Conservation (phyloP, 2,329 filamentous ascomycete species). For the Penicillium vulpinum region DNA sequence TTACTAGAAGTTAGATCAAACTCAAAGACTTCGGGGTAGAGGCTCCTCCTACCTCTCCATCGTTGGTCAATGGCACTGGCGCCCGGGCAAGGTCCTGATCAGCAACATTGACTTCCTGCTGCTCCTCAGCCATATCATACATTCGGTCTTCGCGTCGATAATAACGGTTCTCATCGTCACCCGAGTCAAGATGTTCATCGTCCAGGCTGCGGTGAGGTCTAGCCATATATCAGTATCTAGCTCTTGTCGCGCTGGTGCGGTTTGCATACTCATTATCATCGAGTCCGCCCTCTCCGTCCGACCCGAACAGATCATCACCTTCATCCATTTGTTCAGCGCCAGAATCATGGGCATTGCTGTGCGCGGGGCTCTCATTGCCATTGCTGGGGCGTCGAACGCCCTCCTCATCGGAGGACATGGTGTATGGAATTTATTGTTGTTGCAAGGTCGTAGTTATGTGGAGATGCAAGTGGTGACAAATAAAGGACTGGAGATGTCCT, state of each 20-base stretch:
- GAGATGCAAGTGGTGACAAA: background rate
- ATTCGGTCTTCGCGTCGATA: constrained; percentile 53
- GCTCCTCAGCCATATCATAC: constrained; percentile 45
- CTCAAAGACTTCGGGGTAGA: background rate
- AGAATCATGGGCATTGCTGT: constrained; percentile 28
- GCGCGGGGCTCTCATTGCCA: constrained; percentile 28
- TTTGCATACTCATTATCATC: constrained; percentile 35
- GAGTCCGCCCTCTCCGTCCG: constrained; percentile 43
- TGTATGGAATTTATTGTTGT: background rate
- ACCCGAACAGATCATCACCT: constrained; percentile 49
- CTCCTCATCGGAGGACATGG: constrained; percentile 44
- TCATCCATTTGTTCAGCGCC: constrained; percentile 32
- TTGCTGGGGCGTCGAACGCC: constrained; percentile 36
- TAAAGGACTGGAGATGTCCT: background rate
- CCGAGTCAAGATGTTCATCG: constrained; percentile 64
- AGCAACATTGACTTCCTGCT: constrained; percentile 53
- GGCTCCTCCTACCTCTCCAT: constrained; percentile 37
- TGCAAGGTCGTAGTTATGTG: background rate
- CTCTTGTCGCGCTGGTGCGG: background rate
- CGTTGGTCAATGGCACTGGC: constrained; percentile 54
- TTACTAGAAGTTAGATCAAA: constrained; percentile 7
- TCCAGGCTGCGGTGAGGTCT: constrained; percentile 53
- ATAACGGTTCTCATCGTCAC: constrained; percentile 59
- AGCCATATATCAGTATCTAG: background rate
- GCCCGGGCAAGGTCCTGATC: constrained; percentile 60